Percentiles rank a stretch among this genome's conserved stretches.
Conservation (phyloP, 2,329 filamentous ascomycete species). For the Sporothrix protearum region DNA sequence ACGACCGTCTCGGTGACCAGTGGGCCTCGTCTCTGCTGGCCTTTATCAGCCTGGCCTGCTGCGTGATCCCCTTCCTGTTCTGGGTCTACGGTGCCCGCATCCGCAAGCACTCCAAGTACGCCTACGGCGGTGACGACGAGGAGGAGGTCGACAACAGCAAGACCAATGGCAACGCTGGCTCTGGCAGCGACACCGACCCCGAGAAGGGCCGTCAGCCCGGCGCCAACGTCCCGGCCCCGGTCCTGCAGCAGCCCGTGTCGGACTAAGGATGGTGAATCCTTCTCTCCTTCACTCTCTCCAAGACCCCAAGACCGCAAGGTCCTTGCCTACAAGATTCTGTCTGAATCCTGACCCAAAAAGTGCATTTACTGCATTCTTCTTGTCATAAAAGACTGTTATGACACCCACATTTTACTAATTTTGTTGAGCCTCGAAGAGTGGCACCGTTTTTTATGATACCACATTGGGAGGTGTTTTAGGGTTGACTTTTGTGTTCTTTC, state of each 20-base stretch:
- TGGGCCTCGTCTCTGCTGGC: constrained; percentile 72
- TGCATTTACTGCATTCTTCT: not conserved
- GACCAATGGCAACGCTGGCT: not conserved
- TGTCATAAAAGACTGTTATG: no score
- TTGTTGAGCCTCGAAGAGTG: not conserved
- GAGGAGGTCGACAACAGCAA: constrained; percentile 28
- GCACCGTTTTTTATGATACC: constrained; percentile 8
- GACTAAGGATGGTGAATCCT: not conserved
- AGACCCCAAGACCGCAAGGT: no score
- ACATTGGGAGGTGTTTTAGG: constrained; percentile 1
- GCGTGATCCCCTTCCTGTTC: constrained; percentile 78
- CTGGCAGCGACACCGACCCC: constrained; percentile 19
- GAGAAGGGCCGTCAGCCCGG: constrained; percentile 16
- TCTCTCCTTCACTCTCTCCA: no score
- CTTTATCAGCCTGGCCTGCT: constrained; percentile 73
- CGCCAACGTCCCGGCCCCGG: not conserved
- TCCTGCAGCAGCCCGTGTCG: not conserved
- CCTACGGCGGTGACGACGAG: constrained; percentile 61
- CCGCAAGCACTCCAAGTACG: constrained; percentile 65
- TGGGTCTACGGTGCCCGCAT: constrained; percentile 73
- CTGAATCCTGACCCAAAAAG: not conserved
- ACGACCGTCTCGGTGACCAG: constrained; percentile 64
- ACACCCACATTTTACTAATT: no score
- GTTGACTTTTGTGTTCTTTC: not conserved
- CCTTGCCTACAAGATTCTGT: not conserved